Base-by-base conservation (phyloP, 805 yeast species). In the Candida patagonica region DNA sequence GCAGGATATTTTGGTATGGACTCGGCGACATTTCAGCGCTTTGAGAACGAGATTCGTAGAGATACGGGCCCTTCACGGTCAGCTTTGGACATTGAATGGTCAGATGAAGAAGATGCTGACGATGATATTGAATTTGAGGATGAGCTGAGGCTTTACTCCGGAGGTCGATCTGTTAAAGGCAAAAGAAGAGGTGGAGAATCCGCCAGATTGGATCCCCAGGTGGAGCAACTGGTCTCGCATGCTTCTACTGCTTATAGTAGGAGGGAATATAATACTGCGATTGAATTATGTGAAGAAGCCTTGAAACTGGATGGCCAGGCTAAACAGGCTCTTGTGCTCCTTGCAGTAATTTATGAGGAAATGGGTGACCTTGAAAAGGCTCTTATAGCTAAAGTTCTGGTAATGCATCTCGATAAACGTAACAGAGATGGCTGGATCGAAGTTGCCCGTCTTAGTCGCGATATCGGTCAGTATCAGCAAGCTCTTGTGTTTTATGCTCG, bases 381-480 rank as follows among this genome's bases (percentile, higher is more conserved):
- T 8, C 48, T 62, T 26, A 46, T 53, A 2, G 68, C 68, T 7
- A 49, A 53, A 30, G 41, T 52, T 5, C 48, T 52, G 45, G 94
- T 86, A 9, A 78, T 89, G 44, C 76, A 78, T 50, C 67, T 77
- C 40, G 95, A 87, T 54, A 79, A 84, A 10, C 73, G 74, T 48
- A 81, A 83, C 55, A 80, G 75, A 57, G 76, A 82, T 33, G 96
- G 96, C 0, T 88, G 88, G 65, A 80, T 82, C 52, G 82, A 94
- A 0, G 62, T 87, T 33, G 96, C 96, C 35, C 95, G 84, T 53
- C 82, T 89, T 35, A 80, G 82, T 48, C 70, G 75, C 41, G 64
- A 72, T 38, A 79, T 76, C 44, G 88, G 86, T 1, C 67, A 76
- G 34, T 60, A 71, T 37, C 75, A 78, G 47, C 80, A 82, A 36